Evolutionary conservation across 257 asterid genomes (phyloP), one percentile per base, ranked within the genome.

Genomic region (Thymus quinquecostatus): DNA sequence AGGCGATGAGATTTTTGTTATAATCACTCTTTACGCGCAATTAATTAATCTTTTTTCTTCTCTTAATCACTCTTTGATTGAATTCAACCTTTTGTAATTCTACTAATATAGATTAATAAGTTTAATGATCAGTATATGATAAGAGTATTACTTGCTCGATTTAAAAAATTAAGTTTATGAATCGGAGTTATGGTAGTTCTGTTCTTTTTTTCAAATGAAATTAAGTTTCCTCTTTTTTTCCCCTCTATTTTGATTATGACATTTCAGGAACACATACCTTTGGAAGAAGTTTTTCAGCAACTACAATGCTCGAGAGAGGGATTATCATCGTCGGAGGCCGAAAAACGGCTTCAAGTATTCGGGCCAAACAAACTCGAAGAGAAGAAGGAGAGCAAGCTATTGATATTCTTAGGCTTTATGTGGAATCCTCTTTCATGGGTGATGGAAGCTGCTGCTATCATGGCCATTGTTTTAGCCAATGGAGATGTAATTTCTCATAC

Each of bases 391-490:
- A 87, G 65, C 85, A 91, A 91, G 82, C 1, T 91, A 30, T 71
- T 84, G 12, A 84, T 81, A 14, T 91, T 91, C 81, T 78, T 91
- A 81, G 92, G 91, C 0, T 91, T 91, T 56, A 91, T 87, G 89
- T 91, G 97, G 95, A 89, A 91, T 68, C 97, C 96, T 11, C 83
- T 91, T 2, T 89, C 97, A 56, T 91, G 97, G 97, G 96, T 90
- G 27, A 88, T 90, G 97, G 97, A 91, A 68, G 66, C 54, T 43
- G 97, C 96, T 33, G 97, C 97, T 2, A 60, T 91, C 70, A 86
- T 91, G 77, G 94, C 97, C 33, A 89, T 91, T 72, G 91, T 61
- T 51, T 60, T 91, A 50, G 95, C 97, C 29, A 89, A 84, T 49
- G 96, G 97, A 60, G 86, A 81, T 74, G 97, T 88, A 13, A 73